Conservation (phyloP, 768 basidiomycete genomes). For the Termitomyces sp. region DNA sequence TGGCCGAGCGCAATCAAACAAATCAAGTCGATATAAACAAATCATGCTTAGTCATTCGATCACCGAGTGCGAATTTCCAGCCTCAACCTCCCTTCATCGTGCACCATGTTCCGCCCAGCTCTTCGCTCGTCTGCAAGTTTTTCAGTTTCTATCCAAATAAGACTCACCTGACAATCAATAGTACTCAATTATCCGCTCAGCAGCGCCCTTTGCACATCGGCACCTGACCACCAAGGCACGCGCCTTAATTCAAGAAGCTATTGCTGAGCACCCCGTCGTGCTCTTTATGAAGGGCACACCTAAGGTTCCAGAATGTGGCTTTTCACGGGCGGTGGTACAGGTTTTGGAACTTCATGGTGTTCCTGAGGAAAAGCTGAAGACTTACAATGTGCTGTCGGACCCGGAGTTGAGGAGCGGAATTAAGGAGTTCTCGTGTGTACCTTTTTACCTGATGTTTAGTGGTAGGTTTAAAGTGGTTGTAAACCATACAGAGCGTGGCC, state of each 20-base stretch:
- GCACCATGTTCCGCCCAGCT: conserved; percentile 42
- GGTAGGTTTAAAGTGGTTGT: background rate
- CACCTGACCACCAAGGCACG: conserved; percentile 64
- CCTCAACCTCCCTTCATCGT: background rate
- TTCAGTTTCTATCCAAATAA: background rate
- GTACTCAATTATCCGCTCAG: conserved; percentile 30
- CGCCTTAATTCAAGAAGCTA: conserved; percentile 65
- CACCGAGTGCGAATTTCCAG: background rate
- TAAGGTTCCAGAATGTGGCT: conserved; percentile 84
- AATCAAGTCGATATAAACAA: background rate
- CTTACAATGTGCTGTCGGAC: conserved; percentile 90
- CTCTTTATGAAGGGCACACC: conserved; percentile 99
- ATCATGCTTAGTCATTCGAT: background rate
- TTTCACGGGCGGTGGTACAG: conserved; percentile 92
- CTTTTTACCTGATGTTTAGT: background rate
- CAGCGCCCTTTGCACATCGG: conserved; percentile 28
- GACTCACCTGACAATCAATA: conserved; percentile 4
- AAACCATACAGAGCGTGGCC: conserved; percentile 80
- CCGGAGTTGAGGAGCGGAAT: conserved; percentile 78
- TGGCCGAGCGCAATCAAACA: too few species aligned
- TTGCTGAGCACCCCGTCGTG: conserved; percentile 76
- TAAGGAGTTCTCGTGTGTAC: conserved; percentile 93
- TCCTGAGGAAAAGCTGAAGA: conserved; percentile 74
- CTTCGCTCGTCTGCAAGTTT: conserved; percentile 41
- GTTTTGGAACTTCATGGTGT: conserved; percentile 86